Evolutionary conservation across 2,329 filamentous ascomycete species (phyloP).

Genomic region (Diaporthe sp.): DNA sequence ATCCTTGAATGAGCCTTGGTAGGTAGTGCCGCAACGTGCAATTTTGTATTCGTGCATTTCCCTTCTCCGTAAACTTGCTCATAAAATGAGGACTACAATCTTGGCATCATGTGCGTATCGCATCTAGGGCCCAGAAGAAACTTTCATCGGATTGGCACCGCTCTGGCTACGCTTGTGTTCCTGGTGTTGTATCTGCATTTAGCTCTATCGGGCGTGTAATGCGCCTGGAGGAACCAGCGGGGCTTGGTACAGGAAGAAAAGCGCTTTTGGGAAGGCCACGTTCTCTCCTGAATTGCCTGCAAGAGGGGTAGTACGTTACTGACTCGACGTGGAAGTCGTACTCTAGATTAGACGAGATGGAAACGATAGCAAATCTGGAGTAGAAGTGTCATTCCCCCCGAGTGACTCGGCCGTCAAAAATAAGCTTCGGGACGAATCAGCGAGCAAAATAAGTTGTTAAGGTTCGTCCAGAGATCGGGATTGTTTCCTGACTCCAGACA

Average conservation of each 20-base stretch:
- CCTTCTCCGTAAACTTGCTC: background rate
- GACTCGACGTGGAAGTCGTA: background rate
- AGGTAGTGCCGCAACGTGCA: background rate
- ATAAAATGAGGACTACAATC: background rate
- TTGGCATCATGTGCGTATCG: background rate
- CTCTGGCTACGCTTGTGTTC: background rate
- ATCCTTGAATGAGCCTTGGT: background rate
- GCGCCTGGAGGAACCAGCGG: background rate
- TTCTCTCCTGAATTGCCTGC: background rate
- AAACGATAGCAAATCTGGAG: background rate
- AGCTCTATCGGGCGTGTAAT: background rate
- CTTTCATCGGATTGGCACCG: too few relatives aligned
- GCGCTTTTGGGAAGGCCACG: background rate
- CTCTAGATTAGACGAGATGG: background rate
- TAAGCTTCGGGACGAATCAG: constrained; percentile 7
- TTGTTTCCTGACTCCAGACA: background rate
- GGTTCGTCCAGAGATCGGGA: constrained; percentile 7
- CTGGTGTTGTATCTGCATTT: background rate
- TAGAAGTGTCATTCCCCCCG: too few relatives aligned
- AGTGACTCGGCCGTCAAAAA: background rate
- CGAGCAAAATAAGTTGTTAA: background rate
- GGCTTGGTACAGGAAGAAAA: background rate
- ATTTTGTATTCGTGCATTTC: background rate
- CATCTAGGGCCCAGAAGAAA: background rate
- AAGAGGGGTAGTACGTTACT: background rate